Evolutionary conservation across 176 grass and related monocot genomes (phyloP), one percentile per base, ranked within the genome.

Genomic region (Phoenix roebelenii): DNA sequence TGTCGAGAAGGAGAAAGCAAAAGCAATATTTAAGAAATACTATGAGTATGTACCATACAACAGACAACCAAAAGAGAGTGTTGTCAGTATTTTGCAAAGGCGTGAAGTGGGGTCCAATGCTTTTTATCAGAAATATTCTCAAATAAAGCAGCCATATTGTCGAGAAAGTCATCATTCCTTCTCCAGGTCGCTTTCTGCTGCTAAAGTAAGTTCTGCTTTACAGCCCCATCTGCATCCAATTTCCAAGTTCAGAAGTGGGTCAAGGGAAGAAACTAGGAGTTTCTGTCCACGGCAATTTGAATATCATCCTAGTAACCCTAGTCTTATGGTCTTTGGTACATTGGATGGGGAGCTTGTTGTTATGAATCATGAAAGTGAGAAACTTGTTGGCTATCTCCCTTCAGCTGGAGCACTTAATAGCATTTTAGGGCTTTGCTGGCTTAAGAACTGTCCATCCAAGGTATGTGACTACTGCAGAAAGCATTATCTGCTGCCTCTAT

Each of bases 271-370:
- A 49, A 24, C 44, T 16, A 60, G 25, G 55, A 59, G 16, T 51
- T 71, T 71, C 26, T 56, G 68, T 58, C 68, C 68, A 59, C 57
- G 68, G 25, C 68, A 71, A 51, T 71, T 60, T 29, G 56, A 71
- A 60, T 71, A 60, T 19, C 68, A 71, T 48, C 68, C 56, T 28
- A 28, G 23, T 50, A 55, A 60, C 3, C 48, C 68, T 58, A 52
- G 68, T 25, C 48, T 71, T 19, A 71, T 71, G 68, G 68, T 51
- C 20, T 71, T 71, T 71, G 68, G 68, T 51, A 71, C 68, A 28
- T 19, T 71, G 18, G 68, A 71, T 20, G 68, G 68, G 22, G 68
- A 71, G 39, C 44, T 71, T 28, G 23, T 71, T 25, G 68, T 71
- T 15, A 60, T 60, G 6, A 60, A 71, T 25, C 68, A 71, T 59